Base-by-base conservation (phyloP, 2,329 filamentous ascomycete genomes). In the Aureobasidium sp. region DNA sequence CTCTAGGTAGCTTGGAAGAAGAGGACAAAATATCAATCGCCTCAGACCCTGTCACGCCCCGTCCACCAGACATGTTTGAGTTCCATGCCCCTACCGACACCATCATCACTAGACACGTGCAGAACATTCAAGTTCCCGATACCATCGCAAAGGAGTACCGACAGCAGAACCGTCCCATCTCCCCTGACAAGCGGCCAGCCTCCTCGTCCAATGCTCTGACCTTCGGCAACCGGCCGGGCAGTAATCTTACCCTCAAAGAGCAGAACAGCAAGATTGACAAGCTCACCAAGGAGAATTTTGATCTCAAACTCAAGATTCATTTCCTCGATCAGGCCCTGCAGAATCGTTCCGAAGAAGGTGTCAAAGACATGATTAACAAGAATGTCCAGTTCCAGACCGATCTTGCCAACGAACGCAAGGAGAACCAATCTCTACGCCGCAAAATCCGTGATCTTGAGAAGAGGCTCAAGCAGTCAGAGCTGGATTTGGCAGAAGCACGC, bases 341-440 rank as follows among this genome's bases (percentile, higher is more conserved):
- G 74, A 94, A 93, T 71, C 84, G 95, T 45, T 97, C 92, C 1
- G 93, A 97, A 73, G 93, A 97, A 76, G 91, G 92, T 66, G 88
- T 99, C 73, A 96, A 96, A 76, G 93, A 97, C 73, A 95, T 97
- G 87, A 96, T 97, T 69, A 91, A 91, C 48, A 93, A 97, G 75
- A 99, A 97, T 69, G 93, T 97, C 5, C 91, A 97, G 72, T 82
- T 97, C 53, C 94, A 95, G 75, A 96, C 93, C 0, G 90, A 90
- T 64, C 84, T 97, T 48, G 86, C 93, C 3, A 90, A 94, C 39
- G 82, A 94, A 63, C 91, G 96, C 74, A 90, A 95, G 66, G 94
- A 99, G 70, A 94, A 91, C 72, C 94, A 95, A 73, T 81, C 87
- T 22, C 75, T 97, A 62, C 87, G 91, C 25, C 86, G 88, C 65